Base-by-base conservation (phyloP, 2,329 filamentous ascomycete species). In the Cercospora sojina region DNA sequence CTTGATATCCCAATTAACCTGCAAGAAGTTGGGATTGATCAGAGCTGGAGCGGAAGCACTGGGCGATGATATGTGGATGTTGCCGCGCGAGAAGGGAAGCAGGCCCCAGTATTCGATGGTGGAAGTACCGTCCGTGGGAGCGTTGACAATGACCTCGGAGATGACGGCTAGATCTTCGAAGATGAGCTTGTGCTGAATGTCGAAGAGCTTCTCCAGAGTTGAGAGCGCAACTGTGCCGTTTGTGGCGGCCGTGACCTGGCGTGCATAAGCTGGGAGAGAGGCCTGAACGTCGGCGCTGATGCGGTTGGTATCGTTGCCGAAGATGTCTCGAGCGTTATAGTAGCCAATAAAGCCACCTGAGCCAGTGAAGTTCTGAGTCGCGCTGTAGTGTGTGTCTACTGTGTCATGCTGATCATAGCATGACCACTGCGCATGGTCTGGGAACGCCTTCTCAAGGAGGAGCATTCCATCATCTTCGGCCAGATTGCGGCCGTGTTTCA, bases 221-320 rank as follows among this genome's bases (percentile, higher is more conserved):
- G 61, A 38, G 1, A 51, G 47, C 47, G 8, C 77, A 71, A n/a
- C 71, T 65, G 27, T 64, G 32, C 59, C 59, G 25, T 20, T 62
- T 49, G 41, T 67, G 62, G 2, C 77, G 76, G 65, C 79, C 79
- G 12, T 79, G 77, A 68, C 78, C 78, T 67, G 73, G 58, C 70
- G 72, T 56, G 58, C 70, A 49, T 64, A 72, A 1, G 12, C 29
- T n/a, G 65, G 43, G 16, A 69, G 31, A 3, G 65, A 64, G 3
- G 58, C 16, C 5, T 65, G 59, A 32, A 80, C 72, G 70, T 82
- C 83, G 1, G 78, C 70, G 59, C 81, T 82, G 1, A 75, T 79
- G 31, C 74, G 78, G 8, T 74, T 75, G 1, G 79, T 79, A 70
- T 80, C 78, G 62, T 83, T 80, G 68, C 80, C 81, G 13, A 78